Conservation (phyloP, 2,329 filamentous ascomycete genomes). For the Pyrenophora seminiperda region DNA sequence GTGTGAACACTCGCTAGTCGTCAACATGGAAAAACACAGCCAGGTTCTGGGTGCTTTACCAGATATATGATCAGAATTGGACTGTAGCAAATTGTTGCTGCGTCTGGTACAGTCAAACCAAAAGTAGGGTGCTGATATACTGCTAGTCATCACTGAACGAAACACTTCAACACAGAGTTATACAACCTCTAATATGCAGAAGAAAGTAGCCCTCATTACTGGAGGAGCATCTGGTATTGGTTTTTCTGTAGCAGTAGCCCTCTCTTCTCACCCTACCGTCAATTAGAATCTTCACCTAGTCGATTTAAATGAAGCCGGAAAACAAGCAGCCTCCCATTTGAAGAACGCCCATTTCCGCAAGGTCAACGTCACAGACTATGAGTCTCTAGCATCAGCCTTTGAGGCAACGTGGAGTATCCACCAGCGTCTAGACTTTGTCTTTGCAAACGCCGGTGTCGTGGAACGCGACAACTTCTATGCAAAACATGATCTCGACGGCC, state of each 20-base stretch:
- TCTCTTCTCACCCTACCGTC: slow-evolving; percentile 37
- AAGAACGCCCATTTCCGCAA: slow-evolving; percentile 47
- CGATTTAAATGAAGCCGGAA: slow-evolving; percentile 48
- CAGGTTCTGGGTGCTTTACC: too few relatives aligned
- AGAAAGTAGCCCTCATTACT: slow-evolving; percentile 69
- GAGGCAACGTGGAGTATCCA: slow-evolving; percentile 45
- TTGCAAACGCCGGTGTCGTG: slow-evolving; percentile 56
- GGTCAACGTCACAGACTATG: slow-evolving; percentile 48
- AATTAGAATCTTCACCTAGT: slow-evolving; percentile 51
- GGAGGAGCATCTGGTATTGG: slow-evolving; percentile 69
- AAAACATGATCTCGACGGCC: slow-evolving; percentile 33
- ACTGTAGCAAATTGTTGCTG: too few relatives aligned
- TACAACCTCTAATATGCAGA: slow-evolving; percentile 11
- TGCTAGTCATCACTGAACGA: background rate
- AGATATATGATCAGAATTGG: background rate
- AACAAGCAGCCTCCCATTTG: slow-evolving; percentile 33
- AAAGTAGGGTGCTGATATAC: too few relatives aligned
- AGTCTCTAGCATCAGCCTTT: slow-evolving; percentile 43
- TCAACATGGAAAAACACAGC: too few relatives aligned
- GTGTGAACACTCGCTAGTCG: background rate
- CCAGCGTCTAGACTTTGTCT: slow-evolving; percentile 54
- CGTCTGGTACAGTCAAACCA: too few relatives aligned
- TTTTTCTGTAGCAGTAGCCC: slow-evolving; percentile 49
- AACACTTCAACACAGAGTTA: background rate
- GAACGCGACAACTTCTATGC: slow-evolving; percentile 52